Percentiles rank a stretch among this genome's conserved stretches.
Evolutionary conservation across 2,329 filamentous ascomycete species (phyloP).

Genomic region (Shiraia sp.): DNA sequence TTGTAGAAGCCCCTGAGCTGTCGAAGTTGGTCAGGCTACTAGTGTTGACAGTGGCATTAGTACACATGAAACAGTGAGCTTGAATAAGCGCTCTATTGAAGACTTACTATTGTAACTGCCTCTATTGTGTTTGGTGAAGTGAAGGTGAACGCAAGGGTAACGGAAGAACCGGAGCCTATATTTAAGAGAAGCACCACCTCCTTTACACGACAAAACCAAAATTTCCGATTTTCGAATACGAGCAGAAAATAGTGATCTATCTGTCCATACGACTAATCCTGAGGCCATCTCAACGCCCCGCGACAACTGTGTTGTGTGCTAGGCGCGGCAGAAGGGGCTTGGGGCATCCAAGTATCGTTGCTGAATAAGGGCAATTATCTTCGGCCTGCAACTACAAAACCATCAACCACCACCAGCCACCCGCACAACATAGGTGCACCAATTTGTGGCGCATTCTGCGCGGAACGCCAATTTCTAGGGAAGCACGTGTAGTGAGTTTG

Average conservation of each 20-base stretch:
- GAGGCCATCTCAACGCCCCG: conserved; percentile 3
- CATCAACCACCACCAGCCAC: conserved; percentile 26
- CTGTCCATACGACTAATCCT: neutral
- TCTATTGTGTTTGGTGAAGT: conserved; percentile 1
- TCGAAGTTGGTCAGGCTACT: too few species aligned
- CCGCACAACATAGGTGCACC: conserved; percentile 32
- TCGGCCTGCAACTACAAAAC: conserved; percentile 3
- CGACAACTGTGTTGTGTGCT: conserved; percentile 17
- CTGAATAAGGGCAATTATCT: conserved; percentile 9
- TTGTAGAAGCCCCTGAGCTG: too few species aligned
- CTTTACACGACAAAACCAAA: conserved; percentile 10
- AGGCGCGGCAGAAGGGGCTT: conserved; percentile 13
- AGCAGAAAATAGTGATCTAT: neutral
- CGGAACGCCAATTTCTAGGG: conserved; percentile 15
- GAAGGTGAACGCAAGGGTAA: conserved; percentile 13
- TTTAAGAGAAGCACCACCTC: conserved; percentile 3
- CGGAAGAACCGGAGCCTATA: conserved; percentile 11
- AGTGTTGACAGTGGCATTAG: too few species aligned
- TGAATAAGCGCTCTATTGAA: too few species aligned
- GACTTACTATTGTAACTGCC: too few species aligned
- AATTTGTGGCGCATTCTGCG: conserved; percentile 30
- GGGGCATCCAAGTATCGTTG: conserved; percentile 10
- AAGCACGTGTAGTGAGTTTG: conserved; percentile 40
- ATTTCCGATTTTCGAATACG: conserved; percentile 1
- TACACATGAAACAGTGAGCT: too few species aligned